phyloP scores from a whole-genome alignment of 192 early-diverging fungal genomes.

The Chytriomyces hyalinus region DNA sequence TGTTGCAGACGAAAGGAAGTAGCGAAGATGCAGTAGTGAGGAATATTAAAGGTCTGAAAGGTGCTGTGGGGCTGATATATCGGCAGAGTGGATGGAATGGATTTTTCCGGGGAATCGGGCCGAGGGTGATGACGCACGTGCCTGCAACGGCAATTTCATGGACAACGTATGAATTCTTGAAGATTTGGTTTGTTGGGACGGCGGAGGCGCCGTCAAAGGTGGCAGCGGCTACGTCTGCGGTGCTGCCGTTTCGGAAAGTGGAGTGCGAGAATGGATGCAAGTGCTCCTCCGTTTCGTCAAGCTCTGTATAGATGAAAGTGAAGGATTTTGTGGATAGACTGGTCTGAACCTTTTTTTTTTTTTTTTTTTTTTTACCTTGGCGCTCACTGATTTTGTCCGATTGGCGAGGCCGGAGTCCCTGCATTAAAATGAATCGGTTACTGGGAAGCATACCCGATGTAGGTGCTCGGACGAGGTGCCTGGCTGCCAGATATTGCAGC shows the following conservation, averaged over 20 bases:
- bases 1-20: conserved; percentile 88
- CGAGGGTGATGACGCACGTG: conserved; percentile 88
- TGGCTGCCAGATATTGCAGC: no score
- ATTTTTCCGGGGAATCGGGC: conserved; percentile 71
- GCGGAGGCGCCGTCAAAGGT: not conserved
- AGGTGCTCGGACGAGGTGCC: no score
- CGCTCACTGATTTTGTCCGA: no score
- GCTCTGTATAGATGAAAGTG: no score
- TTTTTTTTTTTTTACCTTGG: no score
- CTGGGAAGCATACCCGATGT: no score
- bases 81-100: conserved; percentile 76
- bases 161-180: conserved; percentile 65
- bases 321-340: no score
- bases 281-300: not conserved
- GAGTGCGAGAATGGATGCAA: conserved; percentile 1
- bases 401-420: no score
- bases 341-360: no score
- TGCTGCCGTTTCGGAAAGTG: not conserved
- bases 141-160: conserved; percentile 94
- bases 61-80: conserved; percentile 79
- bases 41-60: conserved; percentile 69
- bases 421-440: no score
- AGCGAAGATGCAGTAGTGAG: conserved; percentile 73
- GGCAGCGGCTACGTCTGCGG: not conserved
- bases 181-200: not conserved